Base-by-base conservation (phyloP, 1,139 yeast genomes). In the Lodderomyces margitis region DNA sequence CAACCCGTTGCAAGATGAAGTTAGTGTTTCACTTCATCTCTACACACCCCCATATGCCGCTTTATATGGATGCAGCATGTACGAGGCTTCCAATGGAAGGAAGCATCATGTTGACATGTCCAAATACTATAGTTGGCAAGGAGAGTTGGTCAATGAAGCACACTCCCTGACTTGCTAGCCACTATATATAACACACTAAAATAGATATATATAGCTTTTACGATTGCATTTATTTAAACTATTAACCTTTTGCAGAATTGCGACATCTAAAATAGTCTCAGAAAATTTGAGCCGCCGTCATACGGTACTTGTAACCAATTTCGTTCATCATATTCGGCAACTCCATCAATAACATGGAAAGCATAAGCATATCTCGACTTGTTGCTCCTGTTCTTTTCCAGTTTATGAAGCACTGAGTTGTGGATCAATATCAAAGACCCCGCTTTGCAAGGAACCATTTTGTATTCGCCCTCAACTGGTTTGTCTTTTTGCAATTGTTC, bases 261-360 rank as follows among this genome's bases (percentile, higher is more conserved):
- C n/a, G n/a, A 9, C 25, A 19, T 11, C 31, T 25, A 24, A 27
- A 61, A 75, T 28, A 82, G 59, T 50, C 70, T 72, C 12, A 81
- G 75, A 49, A 84, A 84, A 21, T 82, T 64, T 1, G 70, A 61
- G 0, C 88, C 86, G 6, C 60, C 56, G 8, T 63, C 50, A 1
- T 83, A 80, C 1, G 94, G 94, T 2, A 85, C 81, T 54, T 85
- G 95, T 30, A 85, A 66, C 94, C 95, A 85, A 56, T 85, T 85
- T 54, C 69, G 61, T 23, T 66, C 64, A 55, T 85, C 94, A 54
- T 83, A 85, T 24, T 72, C 59, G 2, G 67, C 58, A 1, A 53
- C 60, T 2, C 91, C 94, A 42, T 86, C 95, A 46, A 86, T 83
- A 36, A 83, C 74, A 57, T 86, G 95, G 62, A 86, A 86, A 0